Evolutionary conservation across 192 early-diverging fungal genomes (phyloP).

Genomic region (Coemansia sp.): DNA sequence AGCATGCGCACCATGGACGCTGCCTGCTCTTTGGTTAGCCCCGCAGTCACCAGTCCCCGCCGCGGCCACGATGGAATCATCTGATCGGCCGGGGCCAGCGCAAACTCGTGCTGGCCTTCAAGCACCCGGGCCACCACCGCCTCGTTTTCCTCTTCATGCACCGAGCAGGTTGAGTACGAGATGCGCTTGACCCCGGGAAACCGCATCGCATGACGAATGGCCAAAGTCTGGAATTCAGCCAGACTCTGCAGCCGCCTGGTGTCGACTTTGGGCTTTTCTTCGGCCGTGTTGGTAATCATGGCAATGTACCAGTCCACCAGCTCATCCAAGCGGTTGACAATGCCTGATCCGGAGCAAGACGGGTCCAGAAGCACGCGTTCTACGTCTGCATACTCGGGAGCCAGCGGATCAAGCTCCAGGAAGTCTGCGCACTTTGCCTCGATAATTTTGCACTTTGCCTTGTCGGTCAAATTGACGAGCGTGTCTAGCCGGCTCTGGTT

Average conservation of each 20-base stretch:
- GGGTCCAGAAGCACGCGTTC: slow-evolving; percentile 92
- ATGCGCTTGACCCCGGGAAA: slow-evolving; percentile 82
- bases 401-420: slow-evolving; percentile 72
- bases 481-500: slow-evolving; percentile 70
- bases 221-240: slow-evolving; percentile 80
- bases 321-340: slow-evolving; percentile 82
- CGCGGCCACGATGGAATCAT: slow-evolving; percentile 77
- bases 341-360: slow-evolving; percentile 93
- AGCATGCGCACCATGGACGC: slow-evolving; percentile 67
- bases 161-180: slow-evolving; percentile 96
- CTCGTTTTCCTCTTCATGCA: slow-evolving; percentile 90
- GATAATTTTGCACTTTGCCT: slow-evolving; percentile 75
- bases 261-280: neutral
- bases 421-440: slow-evolving; percentile 54
- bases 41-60: slow-evolving; percentile 57
- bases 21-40: slow-evolving; percentile 51
- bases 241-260: slow-evolving; percentile 63
- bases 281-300: slow-evolving; percentile 15
- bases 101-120: slow-evolving; percentile 53
- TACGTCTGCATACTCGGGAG: slow-evolving; percentile 63
- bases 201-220: slow-evolving; percentile 79
- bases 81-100: slow-evolving; percentile 50
- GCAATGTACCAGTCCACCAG: slow-evolving; percentile 60
- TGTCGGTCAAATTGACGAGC: slow-evolving; percentile 65
- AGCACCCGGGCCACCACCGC: slow-evolving; percentile 79